phyloP scores from a whole-genome alignment of 2,329 filamentous ascomycete genomes.

The Emmonsiellopsis sp. region DNA sequence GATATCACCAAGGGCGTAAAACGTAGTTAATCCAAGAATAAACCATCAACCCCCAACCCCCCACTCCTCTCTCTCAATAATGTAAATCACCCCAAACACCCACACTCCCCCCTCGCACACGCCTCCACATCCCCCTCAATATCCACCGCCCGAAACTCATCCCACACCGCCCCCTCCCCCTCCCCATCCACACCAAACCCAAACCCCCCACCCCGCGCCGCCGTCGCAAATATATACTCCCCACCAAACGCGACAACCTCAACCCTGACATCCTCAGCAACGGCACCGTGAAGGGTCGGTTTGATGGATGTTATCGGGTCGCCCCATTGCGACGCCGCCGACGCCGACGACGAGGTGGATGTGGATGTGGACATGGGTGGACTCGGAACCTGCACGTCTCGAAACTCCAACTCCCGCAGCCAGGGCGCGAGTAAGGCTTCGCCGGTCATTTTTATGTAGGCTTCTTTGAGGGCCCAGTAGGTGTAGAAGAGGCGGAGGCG shows the following conservation, averaged over 20 bases:
- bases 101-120: constrained; percentile 33
- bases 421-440: constrained; percentile 54
- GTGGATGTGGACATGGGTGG: constrained; percentile 1
- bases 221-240: constrained; percentile 51
- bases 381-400: constrained; percentile 44
- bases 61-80: constrained; percentile 29
- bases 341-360: constrained; percentile 19
- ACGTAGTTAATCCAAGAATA: background rate
- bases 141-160: constrained; percentile 35
- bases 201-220: constrained; percentile 33
- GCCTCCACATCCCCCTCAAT: constrained; percentile 37
- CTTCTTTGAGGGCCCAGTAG: constrained; percentile 57
- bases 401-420: constrained; percentile 53
- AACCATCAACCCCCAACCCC: background rate
- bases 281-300: constrained; percentile 40
- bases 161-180: constrained; percentile 23
- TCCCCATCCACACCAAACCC: constrained; percentile 13
- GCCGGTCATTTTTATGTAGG: constrained; percentile 58
- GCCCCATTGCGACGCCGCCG: constrained; percentile 24
- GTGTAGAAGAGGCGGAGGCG: constrained; percentile 55
- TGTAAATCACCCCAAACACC: constrained; percentile 19
- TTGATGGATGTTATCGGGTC: constrained; percentile 35
- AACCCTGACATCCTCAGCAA: constrained; percentile 45
- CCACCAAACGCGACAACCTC: constrained; percentile 51
- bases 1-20: background rate